Percentiles rank a stretch among this genome's conserved stretches.
Conservation (phyloP, 495 filamentous ascomycete species). For the Acidiella bohemica region DNA sequence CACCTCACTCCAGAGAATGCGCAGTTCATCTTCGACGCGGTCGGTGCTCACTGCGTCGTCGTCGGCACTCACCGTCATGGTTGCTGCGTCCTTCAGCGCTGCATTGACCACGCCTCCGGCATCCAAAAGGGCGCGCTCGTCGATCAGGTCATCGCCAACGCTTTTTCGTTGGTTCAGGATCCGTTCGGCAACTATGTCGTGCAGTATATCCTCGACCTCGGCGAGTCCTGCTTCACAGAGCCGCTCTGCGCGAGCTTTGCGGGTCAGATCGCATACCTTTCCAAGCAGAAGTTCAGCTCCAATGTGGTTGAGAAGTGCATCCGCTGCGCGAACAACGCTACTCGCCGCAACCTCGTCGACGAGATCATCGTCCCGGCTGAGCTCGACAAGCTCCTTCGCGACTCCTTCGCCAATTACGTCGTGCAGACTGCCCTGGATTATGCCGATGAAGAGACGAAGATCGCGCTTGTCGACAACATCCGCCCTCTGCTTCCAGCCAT, state of each 20-base stretch:
- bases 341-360: constrained; percentile 66
- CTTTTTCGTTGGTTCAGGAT: constrained; percentile 76
- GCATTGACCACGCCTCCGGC: constrained; percentile 91
- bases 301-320: constrained; percentile 98
- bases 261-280: constrained; percentile 58
- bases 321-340: constrained; percentile 54
- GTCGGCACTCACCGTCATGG: constrained; percentile 96
- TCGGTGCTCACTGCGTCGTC: constrained; percentile 68
- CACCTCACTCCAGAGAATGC: constrained; percentile 69
- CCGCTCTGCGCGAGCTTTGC: constrained; percentile 67
- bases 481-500: constrained; percentile 71
- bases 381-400: constrained; percentile 73
- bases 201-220: constrained; percentile 92
- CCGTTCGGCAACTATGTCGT: constrained; percentile 98
- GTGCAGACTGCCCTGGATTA: constrained; percentile 92
- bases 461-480: constrained; percentile 62
- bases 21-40: constrained; percentile 91
- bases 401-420: constrained; percentile 93
- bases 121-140: constrained; percentile 78
- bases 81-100: constrained; percentile 94
- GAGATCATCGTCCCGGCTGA: constrained; percentile 65
- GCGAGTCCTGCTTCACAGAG: constrained; percentile 67
- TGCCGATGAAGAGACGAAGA: constrained; percentile 55
- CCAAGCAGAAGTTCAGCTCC: constrained; percentile 97
- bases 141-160: constrained; percentile 66